Conservation (phyloP, 345 rosid genomes). For the Excoecaria cochinchinensis region DNA sequence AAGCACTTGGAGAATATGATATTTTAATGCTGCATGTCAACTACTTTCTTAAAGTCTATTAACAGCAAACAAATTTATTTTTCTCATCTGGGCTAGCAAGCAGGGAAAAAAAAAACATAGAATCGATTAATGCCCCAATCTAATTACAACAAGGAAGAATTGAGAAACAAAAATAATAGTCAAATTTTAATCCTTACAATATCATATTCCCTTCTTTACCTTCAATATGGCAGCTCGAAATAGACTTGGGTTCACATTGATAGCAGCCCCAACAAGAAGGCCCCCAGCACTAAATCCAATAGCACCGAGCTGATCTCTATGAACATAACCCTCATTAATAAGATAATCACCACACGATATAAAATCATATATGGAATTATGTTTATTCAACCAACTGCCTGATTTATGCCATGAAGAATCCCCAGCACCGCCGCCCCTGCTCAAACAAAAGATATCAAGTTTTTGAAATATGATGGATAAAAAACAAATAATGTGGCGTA, state of each 20-base stretch:
- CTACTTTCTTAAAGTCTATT: background rate
- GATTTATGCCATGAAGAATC: constrained; percentile 81
- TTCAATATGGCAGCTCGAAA: constrained; percentile 72
- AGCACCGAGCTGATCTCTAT: constrained; percentile 61
- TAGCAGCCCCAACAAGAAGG: constrained; percentile 70
- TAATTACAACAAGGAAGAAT: background rate
- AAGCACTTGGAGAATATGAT: background rate
- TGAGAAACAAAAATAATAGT: background rate
- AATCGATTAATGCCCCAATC: background rate
- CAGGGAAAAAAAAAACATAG: background rate
- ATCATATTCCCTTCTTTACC: constrained; percentile 35
- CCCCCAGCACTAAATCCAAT: constrained; percentile 77
- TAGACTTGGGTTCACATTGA: constrained; percentile 61
- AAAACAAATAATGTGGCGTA: background rate
- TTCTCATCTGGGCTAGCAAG: too few species aligned
- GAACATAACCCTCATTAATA: constrained; percentile 63
- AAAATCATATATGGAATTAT: constrained; percentile 71
- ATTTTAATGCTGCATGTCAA: background rate
- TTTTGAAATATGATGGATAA: background rate
- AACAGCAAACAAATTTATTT: background rate
- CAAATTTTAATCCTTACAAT: background rate
- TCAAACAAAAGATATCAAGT: constrained; percentile 11
- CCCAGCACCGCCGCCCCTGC: constrained; percentile 63
- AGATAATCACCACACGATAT: constrained; percentile 56
- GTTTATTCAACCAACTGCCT: constrained; percentile 58